phyloP scores from a whole-genome alignment of 1,139 yeast genomes.

The Hansenula lynferdii region DNA sequence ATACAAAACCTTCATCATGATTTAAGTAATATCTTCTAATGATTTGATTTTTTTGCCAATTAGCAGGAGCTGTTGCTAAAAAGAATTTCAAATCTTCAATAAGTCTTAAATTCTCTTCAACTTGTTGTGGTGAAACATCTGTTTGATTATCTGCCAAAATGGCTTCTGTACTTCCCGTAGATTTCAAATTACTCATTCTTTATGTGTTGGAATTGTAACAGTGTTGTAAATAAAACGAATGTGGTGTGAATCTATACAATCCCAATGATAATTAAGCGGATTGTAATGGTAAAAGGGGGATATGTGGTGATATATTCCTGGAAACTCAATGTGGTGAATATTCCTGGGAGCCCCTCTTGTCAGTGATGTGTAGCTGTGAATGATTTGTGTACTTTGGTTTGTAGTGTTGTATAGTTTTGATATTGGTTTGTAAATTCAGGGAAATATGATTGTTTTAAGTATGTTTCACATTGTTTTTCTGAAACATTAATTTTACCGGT shows the following conservation, averaged over 20 bases:
- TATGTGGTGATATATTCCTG: not conserved
- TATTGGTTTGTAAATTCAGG: too few species aligned
- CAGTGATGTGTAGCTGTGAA: too few species aligned
- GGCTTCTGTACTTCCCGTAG: not conserved
- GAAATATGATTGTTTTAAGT: not conserved
- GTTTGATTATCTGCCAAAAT: not conserved
- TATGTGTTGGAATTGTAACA: not conserved
- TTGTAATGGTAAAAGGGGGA: not conserved
- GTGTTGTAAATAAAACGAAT: not conserved
- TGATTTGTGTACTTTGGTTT: too few species aligned
- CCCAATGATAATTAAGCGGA: not conserved
- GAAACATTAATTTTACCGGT: not conserved
- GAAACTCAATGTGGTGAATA: not conserved
- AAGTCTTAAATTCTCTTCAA: slow-evolving; percentile 51
- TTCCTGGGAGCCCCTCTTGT: too few species aligned
- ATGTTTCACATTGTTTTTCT: not conserved
- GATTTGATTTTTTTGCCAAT: slow-evolving; percentile 88
- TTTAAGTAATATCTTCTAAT: slow-evolving; percentile 82
- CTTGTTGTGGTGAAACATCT: slow-evolving; percentile 11
- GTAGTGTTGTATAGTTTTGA: too few species aligned
- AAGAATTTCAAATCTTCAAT: slow-evolving; percentile 80
- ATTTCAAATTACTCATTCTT: not conserved
- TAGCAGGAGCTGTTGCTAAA: slow-evolving; percentile 89
- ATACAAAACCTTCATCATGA: slow-evolving; percentile 84
- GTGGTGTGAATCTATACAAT: too few species aligned